Percentiles rank a stretch among this genome's conserved stretches.
These are phyloP conservation scores for Boeremia lycopersici DNA, from an alignment of 2,329 filamentous ascomycete genomes.

Conservation along the genomic window DNA sequence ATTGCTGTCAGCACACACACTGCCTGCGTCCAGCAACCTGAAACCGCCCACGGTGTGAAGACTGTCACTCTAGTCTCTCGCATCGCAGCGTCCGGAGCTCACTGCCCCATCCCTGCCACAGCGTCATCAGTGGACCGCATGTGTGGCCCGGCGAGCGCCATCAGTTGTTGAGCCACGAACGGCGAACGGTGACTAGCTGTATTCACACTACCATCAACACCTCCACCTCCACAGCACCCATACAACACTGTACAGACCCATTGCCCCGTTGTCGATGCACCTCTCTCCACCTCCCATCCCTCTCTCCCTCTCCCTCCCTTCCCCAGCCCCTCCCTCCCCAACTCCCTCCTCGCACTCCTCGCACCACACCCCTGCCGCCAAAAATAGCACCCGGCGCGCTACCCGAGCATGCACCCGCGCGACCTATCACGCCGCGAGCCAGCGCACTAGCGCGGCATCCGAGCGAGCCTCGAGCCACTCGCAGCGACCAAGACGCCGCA, in stretches of 20 bases:
- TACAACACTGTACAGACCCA: too few species aligned
- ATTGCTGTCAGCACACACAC: not conserved
- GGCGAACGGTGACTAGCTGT: not conserved
- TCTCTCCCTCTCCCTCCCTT: too few species aligned
- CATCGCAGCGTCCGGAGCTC: not conserved
- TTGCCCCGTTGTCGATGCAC: not conserved
- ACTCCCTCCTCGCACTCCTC: too few species aligned
- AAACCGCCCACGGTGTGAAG: constrained; percentile 8
- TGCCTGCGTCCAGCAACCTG: not conserved
- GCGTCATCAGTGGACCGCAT: constrained; percentile 24
- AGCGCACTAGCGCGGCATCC: too few species aligned
- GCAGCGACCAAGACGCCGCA: too few species aligned
- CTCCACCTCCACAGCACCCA: not conserved
- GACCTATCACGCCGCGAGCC: too few species aligned
- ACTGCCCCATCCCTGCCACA: constrained; percentile 12
- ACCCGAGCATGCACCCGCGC: too few species aligned
- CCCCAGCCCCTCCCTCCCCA: too few species aligned
- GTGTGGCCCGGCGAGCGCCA: constrained; percentile 4
- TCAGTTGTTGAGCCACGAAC: constrained; percentile 15
- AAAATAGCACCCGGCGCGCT: too few species aligned
- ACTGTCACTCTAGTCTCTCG: constrained; percentile 2
- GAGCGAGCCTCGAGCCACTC: too few species aligned
- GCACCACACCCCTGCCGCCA: too few species aligned
- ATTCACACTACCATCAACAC: not conserved
- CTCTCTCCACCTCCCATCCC: too few species aligned